Evolutionary conservation across 495 filamentous ascomycete species (phyloP), one percentile per base, ranked within the genome.

Genomic region (Pyronema domesticum): DNA sequence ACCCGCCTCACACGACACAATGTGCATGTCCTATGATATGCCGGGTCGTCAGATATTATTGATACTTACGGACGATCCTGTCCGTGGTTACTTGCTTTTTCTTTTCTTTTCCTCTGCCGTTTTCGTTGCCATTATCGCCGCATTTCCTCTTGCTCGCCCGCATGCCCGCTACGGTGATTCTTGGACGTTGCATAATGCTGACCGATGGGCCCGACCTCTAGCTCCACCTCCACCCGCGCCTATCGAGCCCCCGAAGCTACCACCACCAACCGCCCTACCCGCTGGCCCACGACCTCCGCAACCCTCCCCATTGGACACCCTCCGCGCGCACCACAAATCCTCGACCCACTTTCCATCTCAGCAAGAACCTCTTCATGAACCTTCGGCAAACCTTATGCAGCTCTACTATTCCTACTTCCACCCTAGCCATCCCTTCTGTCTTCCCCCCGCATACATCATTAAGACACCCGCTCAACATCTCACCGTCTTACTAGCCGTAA

Each of bases 341-440:
- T 57, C 51, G 10, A 62, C 55, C 23, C 19, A 23, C n/a, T 63
- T 59, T 45, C 55, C 47, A 33, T 57, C 50, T 36, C 58, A 46
- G 33, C 58, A 65, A 18, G 63, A 65, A 11, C 56, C 55, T 35
- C 52, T 37, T n/a, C 55, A 55, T 1, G 55, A 58, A 0, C 40
- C 66, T 8, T 64, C 61, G 15, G 67, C 71, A 43, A 66, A 66
- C 37, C 63, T 74, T 35, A 59, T 74, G 30, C 70, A 74, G 49
- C 64, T 76, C 8, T 81, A 76, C 60, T 81, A 77, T 64, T 65
- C 70, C 43, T 75, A 78, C 67, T 88, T 88, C 61, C 78, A 86
- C 58, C 71, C 71, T 3, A 73, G 76, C 3, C 85, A 89, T 61
- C 85, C 85, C 0, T 76, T 86, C 57, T 66, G 78, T 49, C 71